A percentile compares a stretch with the other conserved stretches of the same genome.
These are phyloP conservation scores for Fraxinus velutina DNA, from an alignment of 305 asterid species.

Conservation along the genomic window DNA sequence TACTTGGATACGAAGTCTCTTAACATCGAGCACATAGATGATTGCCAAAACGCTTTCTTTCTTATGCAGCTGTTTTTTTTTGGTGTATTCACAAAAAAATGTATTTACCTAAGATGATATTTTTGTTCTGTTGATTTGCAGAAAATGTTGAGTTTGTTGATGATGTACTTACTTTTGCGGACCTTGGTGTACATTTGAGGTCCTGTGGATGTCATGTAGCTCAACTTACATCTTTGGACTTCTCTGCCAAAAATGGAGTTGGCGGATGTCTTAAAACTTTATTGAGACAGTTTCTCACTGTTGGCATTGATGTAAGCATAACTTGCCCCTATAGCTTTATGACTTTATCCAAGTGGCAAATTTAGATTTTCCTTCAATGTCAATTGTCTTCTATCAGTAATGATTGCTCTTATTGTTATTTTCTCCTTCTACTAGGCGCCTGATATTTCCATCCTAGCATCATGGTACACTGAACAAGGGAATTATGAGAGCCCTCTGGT, in stretches of 20 bases:
- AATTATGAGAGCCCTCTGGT: conserved; percentile 60
- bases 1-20: neutral
- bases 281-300: conserved; percentile 59
- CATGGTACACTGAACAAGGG: conserved; percentile 73
- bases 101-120: conserved; percentile 8
- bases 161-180: conserved; percentile 68
- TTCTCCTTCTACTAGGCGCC: conserved; percentile 53
- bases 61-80: neutral
- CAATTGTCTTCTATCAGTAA: conserved; percentile 10
- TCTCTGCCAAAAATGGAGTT: conserved; percentile 66
- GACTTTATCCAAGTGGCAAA: neutral
- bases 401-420: conserved; percentile 18
- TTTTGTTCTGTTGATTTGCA: conserved; percentile 29
- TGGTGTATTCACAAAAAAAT: neutral
- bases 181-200: conserved; percentile 66
- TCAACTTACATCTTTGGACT: conserved; percentile 70
- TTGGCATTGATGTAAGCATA: conserved; percentile 56
- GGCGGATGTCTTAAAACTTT: conserved; percentile 76
- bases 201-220: conserved; percentile 68
- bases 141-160: conserved; percentile 86
- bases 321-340: neutral
- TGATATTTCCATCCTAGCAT: conserved; percentile 73
- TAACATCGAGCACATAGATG: neutral
- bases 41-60: neutral
- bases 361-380: conserved; percentile 3